Percentiles rank a stretch among this genome's conserved stretches.
These are phyloP conservation scores for Strigomonas oncopelti DNA, from an alignment of 208 protist species.

Conservation along the genomic window DNA sequence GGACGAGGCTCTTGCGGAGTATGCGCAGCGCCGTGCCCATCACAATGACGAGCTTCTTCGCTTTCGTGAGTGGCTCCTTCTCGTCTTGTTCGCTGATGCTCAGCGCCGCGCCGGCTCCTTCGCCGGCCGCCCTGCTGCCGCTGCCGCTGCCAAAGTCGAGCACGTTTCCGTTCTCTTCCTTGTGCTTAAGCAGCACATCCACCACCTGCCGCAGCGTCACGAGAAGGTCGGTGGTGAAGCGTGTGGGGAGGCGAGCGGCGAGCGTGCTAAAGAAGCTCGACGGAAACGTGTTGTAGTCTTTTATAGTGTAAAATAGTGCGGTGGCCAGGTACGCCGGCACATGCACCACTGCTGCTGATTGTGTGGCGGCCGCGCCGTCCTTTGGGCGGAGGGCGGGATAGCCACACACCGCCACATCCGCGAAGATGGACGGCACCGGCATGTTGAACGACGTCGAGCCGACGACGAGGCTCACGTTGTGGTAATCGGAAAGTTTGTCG, in stretches of 20 bases:
- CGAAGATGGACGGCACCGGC: not conserved
- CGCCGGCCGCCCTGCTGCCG: not conserved
- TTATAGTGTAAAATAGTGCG: not conserved
- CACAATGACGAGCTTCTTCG: conserved; percentile 1
- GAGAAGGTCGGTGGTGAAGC: conserved; percentile 5
- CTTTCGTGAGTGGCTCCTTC: not conserved
- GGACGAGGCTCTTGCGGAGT: conserved; percentile 22
- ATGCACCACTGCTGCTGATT: not conserved
- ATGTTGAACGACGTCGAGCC: not conserved
- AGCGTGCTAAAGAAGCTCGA: conserved; percentile 7
- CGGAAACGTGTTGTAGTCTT: conserved; percentile 1
- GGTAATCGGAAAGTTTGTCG: not conserved
- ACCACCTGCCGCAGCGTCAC: not conserved
- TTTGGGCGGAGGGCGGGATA: not conserved
- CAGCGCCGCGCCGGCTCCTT: too few species aligned
- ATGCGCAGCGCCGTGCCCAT: conserved; percentile 20
- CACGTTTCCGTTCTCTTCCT: not conserved
- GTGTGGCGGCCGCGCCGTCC: not conserved
- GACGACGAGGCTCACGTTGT: not conserved
- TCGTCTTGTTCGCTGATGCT: not conserved
- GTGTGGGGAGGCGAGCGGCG: not conserved
- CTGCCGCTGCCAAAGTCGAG: not conserved
- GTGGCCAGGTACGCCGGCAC: conserved; percentile 2
- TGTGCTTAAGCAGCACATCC: not conserved
- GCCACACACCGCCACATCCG: not conserved